phyloP scores from a whole-genome alignment of 2,329 filamentous ascomycete species.

The Apiospora phragmitis region DNA sequence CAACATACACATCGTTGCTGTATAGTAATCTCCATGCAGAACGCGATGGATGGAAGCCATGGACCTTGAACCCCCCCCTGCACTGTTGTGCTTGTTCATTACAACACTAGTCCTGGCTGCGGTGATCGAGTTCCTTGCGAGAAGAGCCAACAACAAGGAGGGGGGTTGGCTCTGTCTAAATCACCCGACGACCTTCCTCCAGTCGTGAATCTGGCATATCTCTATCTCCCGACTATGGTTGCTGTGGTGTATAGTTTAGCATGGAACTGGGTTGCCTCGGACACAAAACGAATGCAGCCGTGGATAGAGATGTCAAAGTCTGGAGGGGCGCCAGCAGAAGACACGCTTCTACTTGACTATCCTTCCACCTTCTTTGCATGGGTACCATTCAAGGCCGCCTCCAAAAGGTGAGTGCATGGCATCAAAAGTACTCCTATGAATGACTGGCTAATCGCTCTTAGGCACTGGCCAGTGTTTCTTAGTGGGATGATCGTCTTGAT shows the following conservation, averaged over 20 bases:
- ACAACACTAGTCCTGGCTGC: background rate
- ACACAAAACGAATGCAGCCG: background rate
- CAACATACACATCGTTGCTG: no score
- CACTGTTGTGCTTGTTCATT: background rate
- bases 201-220: background rate
- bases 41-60: background rate
- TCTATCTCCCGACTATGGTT: background rate
- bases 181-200: background rate
- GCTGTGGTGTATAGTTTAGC: background rate
- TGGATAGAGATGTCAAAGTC: background rate
- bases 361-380: background rate
- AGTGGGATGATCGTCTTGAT: background rate
- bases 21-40: no score
- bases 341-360: background rate
- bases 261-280: background rate
- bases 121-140: background rate
- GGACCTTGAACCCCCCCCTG: background rate
- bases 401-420: background rate
- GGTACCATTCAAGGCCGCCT: background rate
- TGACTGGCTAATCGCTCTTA: background rate
- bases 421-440: fast-evolving
- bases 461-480: background rate
- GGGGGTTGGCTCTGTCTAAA: background rate
- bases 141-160: background rate
- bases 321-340: background rate